Percentiles rank a stretch among this genome's conserved stretches.
These are phyloP conservation scores for Cercospora sp. DNA, from an alignment of 2,329 filamentous ascomycete genomes.

Conservation along the genomic window DNA sequence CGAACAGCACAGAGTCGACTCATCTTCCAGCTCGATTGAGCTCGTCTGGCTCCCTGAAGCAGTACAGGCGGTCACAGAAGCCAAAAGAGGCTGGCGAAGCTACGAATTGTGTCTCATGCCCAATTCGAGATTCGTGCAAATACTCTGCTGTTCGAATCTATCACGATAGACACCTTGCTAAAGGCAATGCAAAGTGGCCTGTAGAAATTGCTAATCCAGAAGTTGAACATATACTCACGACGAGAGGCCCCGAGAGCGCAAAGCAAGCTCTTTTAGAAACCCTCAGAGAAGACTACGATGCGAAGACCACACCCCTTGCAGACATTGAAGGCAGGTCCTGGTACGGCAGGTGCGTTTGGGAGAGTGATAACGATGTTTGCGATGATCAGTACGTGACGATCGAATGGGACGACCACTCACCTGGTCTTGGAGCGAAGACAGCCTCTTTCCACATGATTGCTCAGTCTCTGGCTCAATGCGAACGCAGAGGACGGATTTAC, in stretches of 20 bases:
- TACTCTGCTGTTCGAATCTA: slow-evolving; percentile 88
- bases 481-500: slow-evolving; percentile 82
- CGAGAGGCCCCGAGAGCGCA: slow-evolving; percentile 51
- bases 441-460: slow-evolving; percentile 94
- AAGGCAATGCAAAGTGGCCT: slow-evolving; percentile 74
- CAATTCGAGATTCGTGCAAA: slow-evolving; percentile 71
- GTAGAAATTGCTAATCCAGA: slow-evolving; percentile 87
- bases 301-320: slow-evolving; percentile 51
- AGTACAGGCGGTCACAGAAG: slow-evolving; percentile 75
- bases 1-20: slow-evolving; percentile 33
- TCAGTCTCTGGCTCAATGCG: slow-evolving; percentile 81
- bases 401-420: slow-evolving; percentile 69
- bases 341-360: slow-evolving; percentile 96
- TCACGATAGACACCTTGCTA: slow-evolving; percentile 64
- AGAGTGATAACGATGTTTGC: slow-evolving; percentile 87
- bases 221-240: slow-evolving; percentile 71
- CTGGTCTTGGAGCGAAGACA: slow-evolving; percentile 67
- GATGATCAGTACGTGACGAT: slow-evolving; percentile 91
- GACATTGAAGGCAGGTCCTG: slow-evolving; percentile 57
- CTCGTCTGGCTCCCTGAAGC: slow-evolving; percentile 73
- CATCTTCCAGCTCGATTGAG: slow-evolving; percentile 75
- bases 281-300: slow-evolving; percentile 57
- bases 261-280: slow-evolving; percentile 51
- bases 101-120: slow-evolving; percentile 85
- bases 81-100: slow-evolving; percentile 70